A percentile compares a stretch with the other conserved stretches of the same genome.
Evolutionary conservation across 2,329 filamentous ascomycete species (phyloP).

Genomic region (Magnaporthiopsis incrustans): DNA sequence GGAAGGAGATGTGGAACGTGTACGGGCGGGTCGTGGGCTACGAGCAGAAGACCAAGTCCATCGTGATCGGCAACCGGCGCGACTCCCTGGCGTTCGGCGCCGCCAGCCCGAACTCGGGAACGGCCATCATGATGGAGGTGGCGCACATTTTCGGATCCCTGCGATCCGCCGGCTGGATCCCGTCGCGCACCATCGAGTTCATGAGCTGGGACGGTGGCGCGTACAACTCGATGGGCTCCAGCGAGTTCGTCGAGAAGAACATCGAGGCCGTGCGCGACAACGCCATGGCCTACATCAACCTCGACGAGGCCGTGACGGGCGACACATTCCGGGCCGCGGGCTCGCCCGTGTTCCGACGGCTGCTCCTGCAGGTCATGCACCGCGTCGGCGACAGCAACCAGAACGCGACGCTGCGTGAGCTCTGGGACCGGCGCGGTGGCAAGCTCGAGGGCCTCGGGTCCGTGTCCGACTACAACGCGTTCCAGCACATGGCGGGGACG

Average conservation of each 20-base stretch:
- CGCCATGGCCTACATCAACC: slow-evolving; percentile 83
- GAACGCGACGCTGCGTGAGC: slow-evolving; percentile 63
- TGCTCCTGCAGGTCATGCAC: slow-evolving; percentile 65
- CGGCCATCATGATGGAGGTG: slow-evolving; percentile 85
- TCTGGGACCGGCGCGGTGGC: slow-evolving; percentile 62
- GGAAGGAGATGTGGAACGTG: slow-evolving; percentile 87
- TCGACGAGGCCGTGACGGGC: slow-evolving; percentile 76
- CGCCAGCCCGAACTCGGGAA: slow-evolving; percentile 77
- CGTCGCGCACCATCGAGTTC: slow-evolving; percentile 90
- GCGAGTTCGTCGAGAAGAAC: slow-evolving; percentile 87
- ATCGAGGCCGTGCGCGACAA: slow-evolving; percentile 63
- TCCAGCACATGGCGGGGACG: slow-evolving; percentile 84
- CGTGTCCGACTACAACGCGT: slow-evolving; percentile 78
- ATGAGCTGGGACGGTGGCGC: slow-evolving; percentile 93
- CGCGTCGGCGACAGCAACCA: slow-evolving; percentile 64
- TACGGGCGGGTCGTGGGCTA: slow-evolving; percentile 77
- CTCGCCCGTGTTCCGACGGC: slow-evolving; percentile 69
- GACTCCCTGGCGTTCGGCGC: slow-evolving; percentile 90
- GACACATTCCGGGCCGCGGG: slow-evolving; percentile 67
- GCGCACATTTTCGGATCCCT: slow-evolving; percentile 78
- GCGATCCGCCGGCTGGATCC: slow-evolving; percentile 71
- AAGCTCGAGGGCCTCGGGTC: slow-evolving; percentile 63
- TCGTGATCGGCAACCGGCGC: slow-evolving; percentile 88
- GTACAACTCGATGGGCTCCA: slow-evolving; percentile 90
- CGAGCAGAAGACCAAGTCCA: slow-evolving; percentile 73